Percentiles rank a stretch among this genome's conserved stretches.
These are phyloP conservation scores for Dillenia turbinata DNA, from an alignment of 164 flowering plant species.

Conservation along the genomic window DNA sequence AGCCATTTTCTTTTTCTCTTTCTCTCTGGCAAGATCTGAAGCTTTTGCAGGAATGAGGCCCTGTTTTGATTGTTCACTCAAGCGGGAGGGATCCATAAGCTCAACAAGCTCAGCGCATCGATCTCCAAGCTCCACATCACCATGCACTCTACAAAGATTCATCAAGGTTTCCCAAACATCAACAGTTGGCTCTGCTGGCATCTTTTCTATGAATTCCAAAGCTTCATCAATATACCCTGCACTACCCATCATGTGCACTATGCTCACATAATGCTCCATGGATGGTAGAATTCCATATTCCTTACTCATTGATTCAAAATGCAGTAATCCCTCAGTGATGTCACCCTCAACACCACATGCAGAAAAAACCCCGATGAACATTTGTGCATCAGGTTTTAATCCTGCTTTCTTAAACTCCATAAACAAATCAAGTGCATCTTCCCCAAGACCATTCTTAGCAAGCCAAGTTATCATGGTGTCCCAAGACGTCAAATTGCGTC, in stretches of 20 bases:
- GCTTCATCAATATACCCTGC: slow-evolving; percentile 67
- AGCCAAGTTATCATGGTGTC: slow-evolving; percentile 65
- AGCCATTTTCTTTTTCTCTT: slow-evolving; percentile 35
- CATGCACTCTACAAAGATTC: slow-evolving; percentile 63
- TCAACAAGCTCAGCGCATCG: slow-evolving; percentile 56
- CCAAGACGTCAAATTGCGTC: slow-evolving; percentile 66
- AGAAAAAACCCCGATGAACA: slow-evolving; percentile 57
- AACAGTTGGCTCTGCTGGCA: slow-evolving; percentile 57
- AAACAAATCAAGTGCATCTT: slow-evolving; percentile 69
- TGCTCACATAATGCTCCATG: slow-evolving; percentile 60
- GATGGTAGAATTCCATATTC: slow-evolving; percentile 52
- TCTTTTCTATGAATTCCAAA: slow-evolving; percentile 57
- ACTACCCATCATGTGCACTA: slow-evolving; percentile 69
- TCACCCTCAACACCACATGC: slow-evolving; percentile 61
- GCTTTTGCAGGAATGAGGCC: slow-evolving; percentile 52
- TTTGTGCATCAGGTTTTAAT: slow-evolving; percentile 55
- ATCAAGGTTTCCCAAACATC: slow-evolving; percentile 68
- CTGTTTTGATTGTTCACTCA: slow-evolving; percentile 45
- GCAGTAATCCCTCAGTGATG: slow-evolving; percentile 63
- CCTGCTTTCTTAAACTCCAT: slow-evolving; percentile 50
- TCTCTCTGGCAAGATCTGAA: slow-evolving; percentile 41
- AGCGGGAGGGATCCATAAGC: slow-evolving; percentile 45
- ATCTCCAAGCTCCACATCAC: slow-evolving; percentile 57
- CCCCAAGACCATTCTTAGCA: slow-evolving; percentile 61
- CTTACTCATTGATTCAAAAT: slow-evolving; percentile 62